A percentile compares a stretch with the other conserved stretches of the same genome.
phyloP scores from a whole-genome alignment of 495 filamentous ascomycete species.

The Lasiosphaeria hispida region DNA sequence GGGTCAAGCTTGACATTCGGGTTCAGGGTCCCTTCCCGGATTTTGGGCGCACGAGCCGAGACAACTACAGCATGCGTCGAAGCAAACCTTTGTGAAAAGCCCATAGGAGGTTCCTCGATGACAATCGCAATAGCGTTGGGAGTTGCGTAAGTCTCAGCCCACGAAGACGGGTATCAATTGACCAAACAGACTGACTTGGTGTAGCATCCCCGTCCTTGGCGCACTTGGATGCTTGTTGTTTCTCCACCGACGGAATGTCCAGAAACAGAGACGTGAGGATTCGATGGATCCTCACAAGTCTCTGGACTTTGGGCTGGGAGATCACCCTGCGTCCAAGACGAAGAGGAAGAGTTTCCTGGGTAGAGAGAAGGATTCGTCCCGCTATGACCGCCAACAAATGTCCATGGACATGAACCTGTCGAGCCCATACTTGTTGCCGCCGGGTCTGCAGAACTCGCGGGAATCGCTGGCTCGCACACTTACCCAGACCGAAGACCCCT shows the following conservation, averaged over 20 bases:
- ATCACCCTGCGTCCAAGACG: constrained; percentile 32
- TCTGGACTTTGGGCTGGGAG: constrained; percentile 85
- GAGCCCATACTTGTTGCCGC: constrained; percentile 88
- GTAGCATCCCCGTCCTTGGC: constrained; percentile 71
- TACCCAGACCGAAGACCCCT: constrained; percentile 73
- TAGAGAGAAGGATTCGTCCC: constrained; percentile 53
- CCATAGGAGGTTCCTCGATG: constrained; percentile 53
- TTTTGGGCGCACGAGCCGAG: constrained; percentile 20
- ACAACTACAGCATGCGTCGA: constrained; percentile 19
- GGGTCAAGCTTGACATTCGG: constrained; percentile 16
- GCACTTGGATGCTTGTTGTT: constrained; percentile 68
- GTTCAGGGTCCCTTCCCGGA: constrained; percentile 17
- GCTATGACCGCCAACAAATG: constrained; percentile 69
- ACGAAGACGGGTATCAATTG: constrained; percentile 27
- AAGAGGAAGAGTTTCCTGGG: constrained; percentile 49
- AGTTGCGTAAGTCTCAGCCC: constrained; percentile 66
- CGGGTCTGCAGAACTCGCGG: constrained; percentile 69
- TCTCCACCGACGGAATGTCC: constrained; percentile 73
- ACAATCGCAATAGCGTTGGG: constrained; percentile 77
- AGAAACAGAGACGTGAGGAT: constrained; percentile 75
- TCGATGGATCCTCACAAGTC: constrained; percentile 84
- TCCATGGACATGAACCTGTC: constrained; percentile 80
- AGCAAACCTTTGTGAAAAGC: constrained; percentile 50
- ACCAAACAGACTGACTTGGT: constrained; percentile 7
- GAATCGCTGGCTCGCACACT: constrained; percentile 80